Base-by-base conservation (phyloP, 2,329 filamentous ascomycete genomes). In the Aspergillus floridensis region DNA sequence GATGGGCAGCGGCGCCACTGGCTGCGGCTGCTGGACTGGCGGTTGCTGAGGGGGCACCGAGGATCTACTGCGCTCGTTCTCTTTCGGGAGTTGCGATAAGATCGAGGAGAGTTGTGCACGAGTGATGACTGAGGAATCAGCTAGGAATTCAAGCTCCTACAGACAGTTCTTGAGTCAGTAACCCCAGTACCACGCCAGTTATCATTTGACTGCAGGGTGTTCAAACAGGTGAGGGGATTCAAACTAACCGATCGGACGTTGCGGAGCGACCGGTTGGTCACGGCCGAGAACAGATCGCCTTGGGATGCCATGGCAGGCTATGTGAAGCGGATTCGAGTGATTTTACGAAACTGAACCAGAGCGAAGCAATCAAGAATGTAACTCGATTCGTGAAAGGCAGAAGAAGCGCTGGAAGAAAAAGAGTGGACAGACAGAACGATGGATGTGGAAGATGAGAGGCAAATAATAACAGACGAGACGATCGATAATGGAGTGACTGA, bases 141-240 rank as follows among this genome's bases (percentile, higher is more conserved):
- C 85, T 62, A 98, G 90, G 67, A 88, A 90, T 77, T 96, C 92
- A 61, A 97, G 89, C 80, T 97, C 93, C 93, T 96, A 66, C 22
- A 59, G 49, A 22, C 26, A 53, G 16, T 49, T 19, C 29, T 11
- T 22, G 54, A 54, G 57, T 59, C 35, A 60, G 59, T 48, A 44
- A 50, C 19, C 16, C 24, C 14, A 19, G 11, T n/a, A 47, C 21
- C 49, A 14, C 12, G 22, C 24, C 7, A 16, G 19, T 26, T 31
- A 26, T 12, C 1, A 47, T 26, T 24, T 53, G 7, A 22, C 46
- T 22, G 26, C 2, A 31, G 44, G 35, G 11, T 12, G 14, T 7
- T 16, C 3, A 19, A 44, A 16, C 3, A 16, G 38, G 38, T 19
- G 38, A 54, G 47, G 24, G 32, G 52, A 52, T 53, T 58, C 49